Evolutionary conservation across 1,139 yeast genomes (phyloP).

Genomic region (Debaryomyces sp.): DNA sequence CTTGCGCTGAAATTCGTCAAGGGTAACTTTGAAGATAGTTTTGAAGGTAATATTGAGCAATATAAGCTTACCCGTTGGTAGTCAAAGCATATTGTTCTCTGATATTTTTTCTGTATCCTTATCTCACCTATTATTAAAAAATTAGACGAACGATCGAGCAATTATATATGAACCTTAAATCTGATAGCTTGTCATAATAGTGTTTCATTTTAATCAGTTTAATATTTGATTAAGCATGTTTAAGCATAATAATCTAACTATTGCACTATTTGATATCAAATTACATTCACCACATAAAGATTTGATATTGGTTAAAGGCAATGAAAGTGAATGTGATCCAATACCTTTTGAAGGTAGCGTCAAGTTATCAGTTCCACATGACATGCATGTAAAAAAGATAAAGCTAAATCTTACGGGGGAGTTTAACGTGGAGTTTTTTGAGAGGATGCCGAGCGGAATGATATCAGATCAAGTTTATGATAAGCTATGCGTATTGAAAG

Average conservation of each 20-base stretch:
- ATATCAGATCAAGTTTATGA: constrained; percentile 52
- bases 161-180: not conserved
- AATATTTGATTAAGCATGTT: constrained; percentile 20
- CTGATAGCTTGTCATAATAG: not conserved
- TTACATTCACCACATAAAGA: constrained; percentile 57
- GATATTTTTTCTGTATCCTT: not conserved
- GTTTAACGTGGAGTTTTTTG: constrained; percentile 56
- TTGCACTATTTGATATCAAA: constrained; percentile 37
- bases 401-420: constrained; percentile 54
- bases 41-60: not conserved
- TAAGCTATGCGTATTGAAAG: constrained; percentile 50
- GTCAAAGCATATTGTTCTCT: not conserved
- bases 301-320: constrained; percentile 55
- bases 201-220: not conserved
- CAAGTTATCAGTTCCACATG: constrained; percentile 56
- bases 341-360: constrained; percentile 58
- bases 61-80: not conserved
- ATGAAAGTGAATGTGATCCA: constrained; percentile 59
- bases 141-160: not conserved
- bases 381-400: constrained; percentile 51
- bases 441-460: constrained; percentile 37
- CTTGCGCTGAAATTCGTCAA: not conserved
- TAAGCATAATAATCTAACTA: constrained; percentile 22
- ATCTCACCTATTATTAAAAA: not conserved
- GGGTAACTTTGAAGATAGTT: not conserved